Conservation (phyloP, 176 grass and related monocot species). For the Thinopyrum elongatum region DNA sequence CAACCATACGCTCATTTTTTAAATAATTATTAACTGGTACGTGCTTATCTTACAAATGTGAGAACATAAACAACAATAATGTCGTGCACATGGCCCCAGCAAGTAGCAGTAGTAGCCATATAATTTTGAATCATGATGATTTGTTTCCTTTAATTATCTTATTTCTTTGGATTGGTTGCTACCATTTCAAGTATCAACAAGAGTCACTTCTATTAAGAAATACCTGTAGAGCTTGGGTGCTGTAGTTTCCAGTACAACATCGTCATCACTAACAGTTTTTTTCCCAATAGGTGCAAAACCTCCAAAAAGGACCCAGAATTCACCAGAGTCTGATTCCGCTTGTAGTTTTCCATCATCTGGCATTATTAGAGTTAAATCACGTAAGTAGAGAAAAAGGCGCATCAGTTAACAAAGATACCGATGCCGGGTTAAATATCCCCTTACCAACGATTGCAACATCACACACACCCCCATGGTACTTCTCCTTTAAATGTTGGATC, state of each 20-base stretch:
- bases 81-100: not conserved
- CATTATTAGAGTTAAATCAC: conserved; percentile 11
- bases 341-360: conserved; percentile 92
- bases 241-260: conserved; percentile 71
- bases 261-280: conserved; percentile 67
- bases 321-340: conserved; percentile 89
- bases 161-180: not conserved
- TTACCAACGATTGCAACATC: conserved; percentile 90
- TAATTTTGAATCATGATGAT: not conserved
- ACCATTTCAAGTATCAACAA: conserved; percentile 1
- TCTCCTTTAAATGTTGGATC: conserved; percentile 93
- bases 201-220: not conserved
- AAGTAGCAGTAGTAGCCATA: not conserved
- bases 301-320: conserved; percentile 96
- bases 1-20: not conserved
- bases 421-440: not conserved
- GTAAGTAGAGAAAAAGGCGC: conserved; percentile 5
- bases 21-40: not conserved
- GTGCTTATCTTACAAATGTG: not conserved
- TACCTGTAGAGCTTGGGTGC: conserved; percentile 82
- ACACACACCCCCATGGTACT: conserved; percentile 80
- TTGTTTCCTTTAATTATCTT: not conserved
- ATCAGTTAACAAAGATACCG: not conserved
- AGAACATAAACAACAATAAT: not conserved
- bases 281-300: conserved; percentile 97